Percentiles rank a stretch among this genome's conserved stretches.
phyloP scores from a whole-genome alignment of 441 rosid genomes.

The Omphalea diandra region DNA sequence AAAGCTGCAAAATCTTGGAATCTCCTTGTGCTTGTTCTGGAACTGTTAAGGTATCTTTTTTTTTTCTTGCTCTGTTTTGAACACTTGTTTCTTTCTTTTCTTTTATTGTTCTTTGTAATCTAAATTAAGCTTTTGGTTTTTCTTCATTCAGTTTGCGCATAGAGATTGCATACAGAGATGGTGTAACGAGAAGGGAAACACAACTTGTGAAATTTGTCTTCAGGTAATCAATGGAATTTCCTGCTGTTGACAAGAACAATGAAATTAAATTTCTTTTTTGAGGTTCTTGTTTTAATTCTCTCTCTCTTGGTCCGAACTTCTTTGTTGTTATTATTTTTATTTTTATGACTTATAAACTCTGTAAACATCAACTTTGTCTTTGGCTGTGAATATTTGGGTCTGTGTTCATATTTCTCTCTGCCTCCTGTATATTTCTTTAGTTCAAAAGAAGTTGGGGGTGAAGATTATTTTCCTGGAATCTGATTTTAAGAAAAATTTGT shows the following conservation, averaged over 20 bases:
- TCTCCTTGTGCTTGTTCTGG: slow-evolving; percentile 97
- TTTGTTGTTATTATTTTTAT: no score
- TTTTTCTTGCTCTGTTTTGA: background rate
- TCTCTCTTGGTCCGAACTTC: no score
- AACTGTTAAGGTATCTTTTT: slow-evolving; percentile 60
- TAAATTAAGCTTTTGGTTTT: background rate
- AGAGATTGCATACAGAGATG: slow-evolving; percentile 96
- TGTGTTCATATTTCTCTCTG: background rate
- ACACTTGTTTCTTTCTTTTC: background rate
- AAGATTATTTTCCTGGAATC: background rate
- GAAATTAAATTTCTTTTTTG: background rate
- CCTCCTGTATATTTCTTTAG: background rate
- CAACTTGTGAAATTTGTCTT: slow-evolving; percentile 87
- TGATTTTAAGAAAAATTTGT: background rate
- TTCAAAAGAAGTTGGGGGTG: no score
- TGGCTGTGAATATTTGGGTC: background rate
- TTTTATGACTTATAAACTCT: no score
- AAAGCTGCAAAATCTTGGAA: slow-evolving; percentile 64
- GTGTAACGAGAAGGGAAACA: slow-evolving; percentile 94
- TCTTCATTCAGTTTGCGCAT: slow-evolving; percentile 67
- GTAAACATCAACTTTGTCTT: background rate
- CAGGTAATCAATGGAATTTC: slow-evolving; percentile 57
- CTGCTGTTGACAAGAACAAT: background rate
- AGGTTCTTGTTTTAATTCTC: background rate
- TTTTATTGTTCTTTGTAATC: no score